Base-by-base conservation (phyloP, 192 early-diverging fungal species). In the Gigaspora rosea region DNA sequence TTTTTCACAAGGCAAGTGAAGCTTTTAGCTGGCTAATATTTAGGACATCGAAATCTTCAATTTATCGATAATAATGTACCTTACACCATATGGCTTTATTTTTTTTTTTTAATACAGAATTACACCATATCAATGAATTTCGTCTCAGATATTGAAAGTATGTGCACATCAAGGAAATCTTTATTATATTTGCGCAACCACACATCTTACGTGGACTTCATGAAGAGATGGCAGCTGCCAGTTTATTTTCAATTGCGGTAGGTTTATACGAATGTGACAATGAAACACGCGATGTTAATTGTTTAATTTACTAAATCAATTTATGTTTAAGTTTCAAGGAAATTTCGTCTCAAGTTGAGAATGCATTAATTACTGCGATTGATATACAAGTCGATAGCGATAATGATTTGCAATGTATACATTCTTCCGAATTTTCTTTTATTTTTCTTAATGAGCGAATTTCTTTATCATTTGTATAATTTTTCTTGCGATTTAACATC, bases 241-340 rank as follows among this genome's bases (percentile, higher is more conserved):
- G 84, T 90, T 8, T 91, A 91, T 67, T 91, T 91, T 64, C 86
- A 87, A 73, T 72, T 91, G 10, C 67, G 89, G 76, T 87, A 78
- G 71, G 41, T 32, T 57, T 58, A 56, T 54, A 46, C 22, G 5
- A 33, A 46, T 27, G 13, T 32, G 41, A 16, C 46, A 18, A 22
- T 49, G 35, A 15, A 22, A 49, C 6, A 50, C 16, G 7, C 20
- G 50, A 47, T 15, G 16, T 27, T 46, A 48, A 50, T 70, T 13
- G 47, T 49, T 70, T 47, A 47, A 20, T 27, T 27, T 11, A 33
- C n/a, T 70, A 27, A 35, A 56, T 56, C 12, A 41, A 41, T 41
- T 41, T 41, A 41, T 41, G 3, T 41, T 41, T 16, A 33, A 86
- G 82, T 36, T 89, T 88, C 62, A 82, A 80, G 51, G 84, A 88